Evolutionary conservation across 2,329 filamentous ascomycete genomes (phyloP).

Genomic region (Hymenoscyphus fraxineus): DNA sequence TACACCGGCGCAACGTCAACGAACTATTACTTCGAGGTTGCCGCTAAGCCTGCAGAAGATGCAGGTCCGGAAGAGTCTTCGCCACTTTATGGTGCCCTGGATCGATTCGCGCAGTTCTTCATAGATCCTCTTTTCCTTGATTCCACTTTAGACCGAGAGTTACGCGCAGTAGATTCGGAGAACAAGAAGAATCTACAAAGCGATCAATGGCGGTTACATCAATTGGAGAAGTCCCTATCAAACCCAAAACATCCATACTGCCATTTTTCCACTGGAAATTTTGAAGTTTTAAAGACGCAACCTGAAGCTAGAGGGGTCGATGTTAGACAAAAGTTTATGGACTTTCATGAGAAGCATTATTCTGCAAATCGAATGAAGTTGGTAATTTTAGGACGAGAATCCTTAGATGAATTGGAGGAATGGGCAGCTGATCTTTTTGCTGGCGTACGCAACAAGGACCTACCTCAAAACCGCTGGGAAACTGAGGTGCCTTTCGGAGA

Average conservation of each 20-base stretch:
- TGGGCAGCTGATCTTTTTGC: conserved; percentile 69
- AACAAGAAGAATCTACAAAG: conserved; percentile 78
- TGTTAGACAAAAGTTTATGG: conserved; percentile 68
- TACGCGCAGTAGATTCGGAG: conserved; percentile 71
- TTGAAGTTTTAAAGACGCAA: conserved; percentile 65
- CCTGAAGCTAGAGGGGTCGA: conserved; percentile 64
- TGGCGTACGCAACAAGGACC: conserved; percentile 63
- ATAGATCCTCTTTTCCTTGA: conserved; percentile 67
- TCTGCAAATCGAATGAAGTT: conserved; percentile 74
- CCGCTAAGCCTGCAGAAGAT: conserved; percentile 71
- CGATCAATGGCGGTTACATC: conserved; percentile 67
- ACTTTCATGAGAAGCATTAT: conserved; percentile 68
- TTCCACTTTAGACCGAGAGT: conserved; percentile 66
- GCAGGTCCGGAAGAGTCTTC: conserved; percentile 54
- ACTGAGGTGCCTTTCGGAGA: conserved; percentile 55
- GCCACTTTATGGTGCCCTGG: conserved; percentile 68
- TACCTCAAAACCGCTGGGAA: conserved; percentile 64
- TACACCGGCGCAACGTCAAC: conserved; percentile 92
- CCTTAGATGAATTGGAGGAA: conserved; percentile 60
- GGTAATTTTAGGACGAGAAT: conserved; percentile 64
- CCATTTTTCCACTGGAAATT: conserved; percentile 70
- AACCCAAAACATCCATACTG: conserved; percentile 68
- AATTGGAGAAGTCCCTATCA: conserved; percentile 66
- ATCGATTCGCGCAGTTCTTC: conserved; percentile 75
- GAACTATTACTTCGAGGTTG: conserved; percentile 97